Evolutionary conservation across 768 basidiomycete genomes (phyloP).

Genomic region (Infundibulicybe gibba): DNA sequence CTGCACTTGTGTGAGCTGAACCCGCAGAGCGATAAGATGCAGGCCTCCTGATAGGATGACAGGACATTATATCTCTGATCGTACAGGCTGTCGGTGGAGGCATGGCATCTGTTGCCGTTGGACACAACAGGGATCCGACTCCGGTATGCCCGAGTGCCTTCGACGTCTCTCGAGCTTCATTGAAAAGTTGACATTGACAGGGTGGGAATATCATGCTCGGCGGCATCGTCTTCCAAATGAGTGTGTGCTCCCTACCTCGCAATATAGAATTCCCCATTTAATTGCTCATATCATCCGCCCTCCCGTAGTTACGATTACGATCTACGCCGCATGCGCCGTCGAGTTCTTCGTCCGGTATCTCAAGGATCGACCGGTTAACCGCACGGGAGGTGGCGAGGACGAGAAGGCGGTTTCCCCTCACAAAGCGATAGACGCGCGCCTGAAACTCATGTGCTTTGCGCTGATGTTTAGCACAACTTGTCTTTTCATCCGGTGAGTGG

Average conservation of each 20-base stretch:
- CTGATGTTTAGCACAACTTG: constrained; percentile 34
- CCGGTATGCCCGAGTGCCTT: constrained; percentile 5
- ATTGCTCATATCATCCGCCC: neutral
- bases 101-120: constrained; percentile 35
- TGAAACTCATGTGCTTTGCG: constrained; percentile 29
- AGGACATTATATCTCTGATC: constrained; percentile 58
- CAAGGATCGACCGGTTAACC: constrained; percentile 27
- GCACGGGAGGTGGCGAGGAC: neutral
- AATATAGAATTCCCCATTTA: neutral
- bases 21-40: neutral
- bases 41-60: neutral
- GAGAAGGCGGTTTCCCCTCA: constrained; percentile 2
- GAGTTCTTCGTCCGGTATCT: constrained; percentile 46
- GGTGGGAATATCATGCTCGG: constrained; percentile 45
- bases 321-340: constrained; percentile 34
- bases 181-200: constrained; percentile 7
- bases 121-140: constrained; percentile 8
- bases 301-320: constrained; percentile 35
- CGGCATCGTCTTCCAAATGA: constrained; percentile 59
- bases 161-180: neutral
- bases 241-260: constrained; percentile 18
- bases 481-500: constrained; percentile 42
- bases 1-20: constrained; percentile 24
- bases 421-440: constrained; percentile 9
- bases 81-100: constrained; percentile 66